phyloP scores from a whole-genome alignment of 2,329 filamentous ascomycete genomes.

The Chaetomium globosum region DNA sequence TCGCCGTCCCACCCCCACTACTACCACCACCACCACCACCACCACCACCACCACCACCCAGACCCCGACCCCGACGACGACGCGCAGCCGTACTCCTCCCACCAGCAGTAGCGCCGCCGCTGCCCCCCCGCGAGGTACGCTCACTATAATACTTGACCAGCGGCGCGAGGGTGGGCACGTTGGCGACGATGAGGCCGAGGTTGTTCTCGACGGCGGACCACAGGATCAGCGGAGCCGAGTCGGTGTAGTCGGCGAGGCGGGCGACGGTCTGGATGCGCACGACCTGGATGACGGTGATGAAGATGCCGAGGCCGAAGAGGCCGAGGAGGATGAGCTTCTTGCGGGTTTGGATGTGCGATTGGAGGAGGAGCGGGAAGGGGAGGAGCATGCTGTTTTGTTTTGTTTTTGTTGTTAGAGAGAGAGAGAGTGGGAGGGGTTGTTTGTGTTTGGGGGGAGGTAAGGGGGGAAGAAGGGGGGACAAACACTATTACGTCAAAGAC shows the following conservation, averaged over 20 bases:
- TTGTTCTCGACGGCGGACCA: constrained; percentile 41
- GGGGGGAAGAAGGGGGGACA: not conserved
- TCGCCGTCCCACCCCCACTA: not conserved
- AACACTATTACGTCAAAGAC: constrained; percentile 47
- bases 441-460: not conserved
- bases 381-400: constrained; percentile 43
- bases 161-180: constrained; percentile 39
- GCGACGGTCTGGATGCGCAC: constrained; percentile 55
- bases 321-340: constrained; percentile 49
- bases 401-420: too few species aligned
- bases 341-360: constrained; percentile 43
- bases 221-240: constrained; percentile 47
- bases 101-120: not conserved
- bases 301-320: constrained; percentile 54
- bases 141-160: constrained; percentile 38
- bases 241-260: constrained; percentile 48
- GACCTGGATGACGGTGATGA: constrained; percentile 55
- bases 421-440: not conserved
- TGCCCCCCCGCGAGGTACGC: constrained; percentile 6
- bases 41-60: too few species aligned
- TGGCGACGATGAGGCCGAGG: constrained; percentile 41
- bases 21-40: not conserved
- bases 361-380: constrained; percentile 47
- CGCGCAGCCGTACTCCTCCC: not conserved
- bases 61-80: too few species aligned